Conservation (phyloP, 176 grass and related monocot species). For the Triticum turgidum region DNA sequence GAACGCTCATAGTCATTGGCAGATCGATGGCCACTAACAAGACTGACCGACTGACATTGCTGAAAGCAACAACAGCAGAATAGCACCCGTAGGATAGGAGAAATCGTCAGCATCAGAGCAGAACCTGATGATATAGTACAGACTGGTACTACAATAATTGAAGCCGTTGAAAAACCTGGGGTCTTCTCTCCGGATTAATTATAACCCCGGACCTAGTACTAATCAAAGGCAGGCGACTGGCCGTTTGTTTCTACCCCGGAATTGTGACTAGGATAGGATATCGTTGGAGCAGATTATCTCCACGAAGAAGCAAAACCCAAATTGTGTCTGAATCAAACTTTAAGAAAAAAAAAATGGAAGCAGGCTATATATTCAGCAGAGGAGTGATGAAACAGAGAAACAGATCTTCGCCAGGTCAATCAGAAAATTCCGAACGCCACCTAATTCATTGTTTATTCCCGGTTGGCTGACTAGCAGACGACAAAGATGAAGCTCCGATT, state of each 20-base stretch:
- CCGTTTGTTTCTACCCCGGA: not conserved
- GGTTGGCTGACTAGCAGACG: not conserved
- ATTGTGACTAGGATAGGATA: not conserved
- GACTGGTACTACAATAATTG: not conserved
- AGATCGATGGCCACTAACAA: not conserved
- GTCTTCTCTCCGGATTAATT: conserved; percentile 9
- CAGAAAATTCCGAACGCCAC: not conserved
- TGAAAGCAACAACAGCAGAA: not conserved
- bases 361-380: not conserved
- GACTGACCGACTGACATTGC: not conserved
- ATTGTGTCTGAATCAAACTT: not conserved
- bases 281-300: not conserved
- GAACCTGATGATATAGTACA: conserved; percentile 1
- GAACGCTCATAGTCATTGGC: not conserved
- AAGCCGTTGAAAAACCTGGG: conserved; percentile 3
- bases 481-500: not conserved
- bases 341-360: not conserved
- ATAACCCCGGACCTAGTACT: not conserved
- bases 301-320: too few species aligned
- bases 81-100: not conserved
- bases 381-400: not conserved
- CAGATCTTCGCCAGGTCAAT: conserved; percentile 23
- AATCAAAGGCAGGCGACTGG: not conserved
- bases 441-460: not conserved
- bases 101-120: conserved; percentile 12